Percentiles rank a stretch among this genome's conserved stretches.
phyloP scores from a whole-genome alignment of 2,329 filamentous ascomycete species.

The Paracoccidioides lutzii region DNA sequence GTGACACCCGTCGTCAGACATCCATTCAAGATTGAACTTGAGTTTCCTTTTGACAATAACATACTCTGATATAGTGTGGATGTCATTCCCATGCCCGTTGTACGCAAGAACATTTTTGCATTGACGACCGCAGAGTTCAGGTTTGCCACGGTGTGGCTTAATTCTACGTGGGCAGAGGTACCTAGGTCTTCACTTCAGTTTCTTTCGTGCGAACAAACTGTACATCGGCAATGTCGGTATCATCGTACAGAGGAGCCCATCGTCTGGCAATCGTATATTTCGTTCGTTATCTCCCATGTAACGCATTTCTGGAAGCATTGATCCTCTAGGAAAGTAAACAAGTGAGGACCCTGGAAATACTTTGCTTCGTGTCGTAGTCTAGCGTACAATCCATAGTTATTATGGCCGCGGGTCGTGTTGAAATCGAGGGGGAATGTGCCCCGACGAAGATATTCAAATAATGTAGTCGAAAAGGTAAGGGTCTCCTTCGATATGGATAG shows the following conservation, averaged over 20 bases:
- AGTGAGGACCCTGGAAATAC: constrained; percentile 6
- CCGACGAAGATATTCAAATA: constrained; percentile 7
- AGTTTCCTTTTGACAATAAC: not conserved
- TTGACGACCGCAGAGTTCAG: constrained; percentile 2
- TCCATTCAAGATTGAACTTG: constrained; percentile 3
- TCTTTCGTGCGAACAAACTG: not conserved
- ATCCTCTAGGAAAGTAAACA: constrained; percentile 7
- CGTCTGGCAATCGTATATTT: not conserved
- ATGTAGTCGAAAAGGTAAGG: constrained; percentile 4
- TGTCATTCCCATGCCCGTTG: not conserved
- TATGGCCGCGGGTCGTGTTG: constrained; percentile 4
- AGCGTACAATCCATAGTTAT: constrained; percentile 6
- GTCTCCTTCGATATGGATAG: constrained; percentile 7
- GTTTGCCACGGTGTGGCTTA: not conserved
- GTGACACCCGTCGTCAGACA: constrained; percentile 6
- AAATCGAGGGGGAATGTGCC: constrained; percentile 7
- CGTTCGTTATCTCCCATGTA: not conserved
- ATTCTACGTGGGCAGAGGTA: constrained; percentile 9
- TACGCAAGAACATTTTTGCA: constrained; percentile 4
- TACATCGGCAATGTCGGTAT: not conserved
- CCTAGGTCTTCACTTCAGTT: not conserved
- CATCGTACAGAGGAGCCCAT: not conserved
- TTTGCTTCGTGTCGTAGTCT: constrained; percentile 6
- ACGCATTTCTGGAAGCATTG: constrained; percentile 6
- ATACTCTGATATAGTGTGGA: not conserved